Evolutionary conservation across 1,139 yeast genomes (phyloP).

Genomic region (Yamadazyma trypodendri): DNA sequence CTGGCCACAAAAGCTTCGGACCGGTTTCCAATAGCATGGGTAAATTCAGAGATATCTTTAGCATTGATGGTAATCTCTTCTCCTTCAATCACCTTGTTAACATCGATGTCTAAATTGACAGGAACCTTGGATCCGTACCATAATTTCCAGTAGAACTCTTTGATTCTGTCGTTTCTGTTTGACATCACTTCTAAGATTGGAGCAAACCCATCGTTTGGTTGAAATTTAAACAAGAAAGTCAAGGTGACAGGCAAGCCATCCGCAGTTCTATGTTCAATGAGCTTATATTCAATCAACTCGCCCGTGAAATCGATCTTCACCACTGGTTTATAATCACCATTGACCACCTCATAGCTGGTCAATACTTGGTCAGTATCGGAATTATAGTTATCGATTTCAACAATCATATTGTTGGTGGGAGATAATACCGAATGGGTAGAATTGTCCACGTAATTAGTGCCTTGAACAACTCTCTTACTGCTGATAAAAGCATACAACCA

Average conservation of each 20-base stretch:
- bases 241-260: slow-evolving; percentile 72
- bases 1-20: slow-evolving; percentile 94
- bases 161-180: slow-evolving; percentile 89
- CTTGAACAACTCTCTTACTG: slow-evolving; percentile 81
- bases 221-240: slow-evolving; percentile 74
- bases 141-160: slow-evolving; percentile 93
- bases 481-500: slow-evolving; percentile 94
- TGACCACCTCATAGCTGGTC: slow-evolving; percentile 65
- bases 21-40: slow-evolving; percentile 95
- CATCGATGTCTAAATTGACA: slow-evolving; percentile 64
- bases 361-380: slow-evolving; percentile 54
- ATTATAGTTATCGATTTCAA: slow-evolving; percentile 45
- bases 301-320: slow-evolving; percentile 52
- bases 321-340: slow-evolving; percentile 70
- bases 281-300: slow-evolving; percentile 58
- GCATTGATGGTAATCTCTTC: slow-evolving; percentile 69
- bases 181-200: slow-evolving; percentile 90
- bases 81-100: slow-evolving; percentile 69
- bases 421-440: slow-evolving; percentile 78
- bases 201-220: slow-evolving; percentile 87
- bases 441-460: slow-evolving; percentile 72
- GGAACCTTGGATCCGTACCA: slow-evolving; percentile 80
- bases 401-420: slow-evolving; percentile 66
- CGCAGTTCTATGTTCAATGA: slow-evolving; percentile 88
- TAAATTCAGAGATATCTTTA: slow-evolving; percentile 83